Evolutionary conservation across 179 eudicot species (phyloP), one percentile per base, ranked within the genome.

Genomic region (Vitellaria paradoxa): DNA sequence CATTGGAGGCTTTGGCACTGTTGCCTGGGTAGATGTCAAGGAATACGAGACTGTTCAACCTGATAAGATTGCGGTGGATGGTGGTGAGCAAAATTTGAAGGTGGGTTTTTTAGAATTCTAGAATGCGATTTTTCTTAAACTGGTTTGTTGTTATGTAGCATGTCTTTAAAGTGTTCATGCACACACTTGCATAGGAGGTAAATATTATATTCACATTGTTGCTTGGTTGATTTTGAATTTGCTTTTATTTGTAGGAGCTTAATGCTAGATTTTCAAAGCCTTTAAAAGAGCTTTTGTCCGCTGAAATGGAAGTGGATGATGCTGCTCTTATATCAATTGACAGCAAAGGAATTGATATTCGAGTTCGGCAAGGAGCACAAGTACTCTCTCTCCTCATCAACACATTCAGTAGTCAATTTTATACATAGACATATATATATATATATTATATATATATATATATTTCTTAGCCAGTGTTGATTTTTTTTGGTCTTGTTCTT

Each of bases 1-100:
- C 88, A 94, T 96, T 80, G 99, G 99, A 67, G 99, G 99, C 77
- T 96, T 96, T 84, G 99, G 99, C n/a, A 96, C 99, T 15, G 99
- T 96, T 73, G 99, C 97, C 72, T 96, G 99, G 99, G 92, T 96
- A 75, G 97, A 96, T 75, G 95, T 96, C 64, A 89, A 87, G 69
- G 99, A 96, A 88, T 96, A 90, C 62, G 98, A 96, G 84, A 70
- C 80, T 56, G 80, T 91, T 59, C 86, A 86, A 78, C 98, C 99
- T 50, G 99, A 96, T 74, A 92, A 85, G 81, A 96, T 96, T 70
- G 98, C 99, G 24, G 87, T 92, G 74, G 97, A 96, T 81, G 99
- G 99, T 56, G 99, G 97, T 56, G 99, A 96, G 85, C 97, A 92
- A 62, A 89, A 90, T 83, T 75, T 96, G 73, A 96, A 96, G 97